Base-by-base conservation (phyloP, 257 asterid species). In the Solanum lycopersicoides region DNA sequence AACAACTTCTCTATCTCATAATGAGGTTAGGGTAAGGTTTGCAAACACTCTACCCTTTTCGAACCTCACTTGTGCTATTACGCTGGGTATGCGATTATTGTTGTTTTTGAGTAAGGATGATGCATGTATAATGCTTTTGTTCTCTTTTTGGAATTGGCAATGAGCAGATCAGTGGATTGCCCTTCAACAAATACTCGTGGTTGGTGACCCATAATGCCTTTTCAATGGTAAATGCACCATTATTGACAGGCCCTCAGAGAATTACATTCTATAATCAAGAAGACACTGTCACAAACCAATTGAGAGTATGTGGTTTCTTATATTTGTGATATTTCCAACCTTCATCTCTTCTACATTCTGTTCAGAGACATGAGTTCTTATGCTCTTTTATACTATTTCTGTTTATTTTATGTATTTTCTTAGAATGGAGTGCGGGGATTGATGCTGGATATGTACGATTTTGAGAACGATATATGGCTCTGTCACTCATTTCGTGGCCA, bases 381-480 rank as follows among this genome's bases (percentile, higher is more conserved):
- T 89, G 74, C 37, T 35, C 66, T 45, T 45, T 71, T 88, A 53
- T 41, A n/a, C 21, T 3, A 50, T 28, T 85, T 72, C 83, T 65
- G 82, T 79, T 74, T 73, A n/a, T 85, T 66, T 88, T 42, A 76
- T 83, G 77, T 89, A 71, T 63, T 83, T 30, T 35, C 79, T 85
- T 91, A 95, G 99, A 97, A 97, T 92, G 98, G 99, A 92, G 99
- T 95, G 83, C 93, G 99, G 89, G 99, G 99, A 65, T 91, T 97
- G 93, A 97, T 97, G 99, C 93, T 97, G 94, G 99, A 97, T 90
- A 95, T 97, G 99, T 95, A 97, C 75, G 99, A 97, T 88, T 97
- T 97, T 90, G 97, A 95, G 93, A 93, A 95, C 63, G 98, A 95
- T 89, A 93, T 97, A 87, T 97, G 99, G 99, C 97, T 97, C 87